Percentiles rank a stretch among this genome's conserved stretches.
phyloP scores from a whole-genome alignment of 2,329 filamentous ascomycete species.

The Xylaria hypoxylon region DNA sequence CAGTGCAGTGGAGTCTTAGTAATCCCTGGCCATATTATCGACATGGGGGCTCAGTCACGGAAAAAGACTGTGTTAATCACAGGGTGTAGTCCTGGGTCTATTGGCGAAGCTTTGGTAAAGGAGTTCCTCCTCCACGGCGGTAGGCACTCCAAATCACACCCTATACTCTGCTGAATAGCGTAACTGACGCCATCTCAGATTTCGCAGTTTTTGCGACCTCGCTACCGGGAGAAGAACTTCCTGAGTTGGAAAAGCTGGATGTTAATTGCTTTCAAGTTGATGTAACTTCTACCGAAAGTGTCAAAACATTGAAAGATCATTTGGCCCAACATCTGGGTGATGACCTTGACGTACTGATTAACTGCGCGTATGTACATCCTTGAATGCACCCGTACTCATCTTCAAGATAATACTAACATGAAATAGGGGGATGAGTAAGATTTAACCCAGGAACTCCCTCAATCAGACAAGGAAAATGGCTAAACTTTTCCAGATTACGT shows the following conservation, averaged over 20 bases:
- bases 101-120: conserved; percentile 36
- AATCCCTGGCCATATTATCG: background rate
- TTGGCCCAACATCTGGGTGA: conserved; percentile 19
- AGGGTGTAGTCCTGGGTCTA: conserved; percentile 34
- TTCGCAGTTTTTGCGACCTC: conserved; percentile 29
- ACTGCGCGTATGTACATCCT: conserved; percentile 34
- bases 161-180: background rate
- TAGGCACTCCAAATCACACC: background rate
- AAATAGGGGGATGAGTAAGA: conserved; percentile 27
- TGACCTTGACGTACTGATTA: conserved; percentile 35
- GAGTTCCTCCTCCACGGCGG: conserved; percentile 29
- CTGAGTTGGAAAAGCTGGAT: conserved; percentile 25
- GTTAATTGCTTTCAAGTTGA: conserved; percentile 25
- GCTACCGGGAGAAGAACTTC: conserved; percentile 29
- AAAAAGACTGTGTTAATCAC: conserved; percentile 33
- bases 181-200: conserved; percentile 21
- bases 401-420: background rate
- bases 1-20: background rate
- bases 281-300: conserved; percentile 30
- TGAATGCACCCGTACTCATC: background rate
- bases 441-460: background rate
- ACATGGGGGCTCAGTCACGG: conserved; percentile 19
- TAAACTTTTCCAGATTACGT: conserved; percentile 29
- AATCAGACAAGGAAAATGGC: background rate
- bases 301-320: conserved; percentile 14